Percentiles rank a stretch among this genome's conserved stretches.
phyloP scores from a whole-genome alignment of 148 eudicot genomes.

The Fallopia convolvulus region DNA sequence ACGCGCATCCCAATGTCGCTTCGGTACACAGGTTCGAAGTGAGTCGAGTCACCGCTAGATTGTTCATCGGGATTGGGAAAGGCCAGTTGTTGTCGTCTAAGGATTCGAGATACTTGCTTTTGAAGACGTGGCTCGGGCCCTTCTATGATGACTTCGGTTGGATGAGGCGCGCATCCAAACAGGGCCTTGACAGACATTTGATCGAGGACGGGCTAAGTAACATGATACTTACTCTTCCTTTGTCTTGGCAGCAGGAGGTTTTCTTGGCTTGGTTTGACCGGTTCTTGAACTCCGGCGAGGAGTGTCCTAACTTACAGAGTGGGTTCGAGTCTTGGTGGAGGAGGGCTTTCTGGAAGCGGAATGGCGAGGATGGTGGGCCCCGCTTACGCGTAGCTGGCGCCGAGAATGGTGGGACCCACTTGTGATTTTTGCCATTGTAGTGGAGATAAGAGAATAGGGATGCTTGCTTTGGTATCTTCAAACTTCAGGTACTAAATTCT shows the following conservation, averaged over 20 bases:
- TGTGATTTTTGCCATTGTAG: not conserved
- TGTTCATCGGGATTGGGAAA: slow-evolving; percentile 87
- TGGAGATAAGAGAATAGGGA: not conserved
- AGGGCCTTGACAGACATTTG: slow-evolving; percentile 75
- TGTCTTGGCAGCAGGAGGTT: slow-evolving; percentile 81
- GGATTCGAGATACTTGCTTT: slow-evolving; percentile 59
- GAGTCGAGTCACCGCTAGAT: slow-evolving; percentile 75
- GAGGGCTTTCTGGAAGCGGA: slow-evolving; percentile 82
- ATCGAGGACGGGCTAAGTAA: slow-evolving; percentile 84
- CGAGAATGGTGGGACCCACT: slow-evolving; percentile 20
- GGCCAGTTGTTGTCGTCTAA: slow-evolving; percentile 81
- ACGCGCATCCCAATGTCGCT: slow-evolving; percentile 68
- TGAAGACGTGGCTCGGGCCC: slow-evolving; percentile 86
- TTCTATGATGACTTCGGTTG: slow-evolving; percentile 95
- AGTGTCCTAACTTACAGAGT: slow-evolving; percentile 85
- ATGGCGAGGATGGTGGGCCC: slow-evolving; percentile 35
- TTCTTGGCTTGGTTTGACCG: slow-evolving; percentile 89
- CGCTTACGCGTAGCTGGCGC: slow-evolving; percentile 33
- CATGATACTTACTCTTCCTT: slow-evolving; percentile 76
- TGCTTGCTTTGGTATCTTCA: not conserved
- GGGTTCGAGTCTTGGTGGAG: slow-evolving; percentile 98
- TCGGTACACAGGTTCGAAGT: slow-evolving; percentile 71
- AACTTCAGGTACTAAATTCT: not conserved
- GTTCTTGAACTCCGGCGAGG: slow-evolving; percentile 77
- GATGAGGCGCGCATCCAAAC: slow-evolving; percentile 81